Conservation (phyloP, 2,329 filamentous ascomycete genomes). For the Tolypocladium paradoxum region DNA sequence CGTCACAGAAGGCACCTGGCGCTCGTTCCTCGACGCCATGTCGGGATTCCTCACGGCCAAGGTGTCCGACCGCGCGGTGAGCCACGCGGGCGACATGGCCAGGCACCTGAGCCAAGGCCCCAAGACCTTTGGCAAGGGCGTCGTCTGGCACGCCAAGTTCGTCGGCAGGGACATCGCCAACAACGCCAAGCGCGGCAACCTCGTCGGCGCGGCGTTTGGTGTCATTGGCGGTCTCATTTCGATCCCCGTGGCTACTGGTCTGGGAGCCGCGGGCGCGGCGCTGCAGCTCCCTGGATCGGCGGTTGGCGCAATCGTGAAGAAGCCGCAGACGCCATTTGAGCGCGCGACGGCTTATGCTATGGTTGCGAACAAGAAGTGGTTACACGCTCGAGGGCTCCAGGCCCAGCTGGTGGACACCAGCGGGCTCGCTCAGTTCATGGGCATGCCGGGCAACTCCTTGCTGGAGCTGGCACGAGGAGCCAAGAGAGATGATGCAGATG, state of each 20-base stretch:
- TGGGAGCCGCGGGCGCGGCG: conserved; percentile 24
- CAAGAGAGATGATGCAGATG: conserved; percentile 8
- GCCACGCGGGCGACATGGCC: conserved; percentile 30
- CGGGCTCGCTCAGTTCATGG: conserved; percentile 16
- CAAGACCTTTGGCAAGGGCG: conserved; percentile 22
- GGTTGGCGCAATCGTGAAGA: conserved; percentile 20
- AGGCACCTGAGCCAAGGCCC: conserved; percentile 24
- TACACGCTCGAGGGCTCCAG: conserved; percentile 25
- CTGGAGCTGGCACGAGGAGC: conserved; percentile 23
- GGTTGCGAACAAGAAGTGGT: conserved; percentile 33
- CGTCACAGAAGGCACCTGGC: conserved; percentile 23
- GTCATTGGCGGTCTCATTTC: conserved; percentile 26
- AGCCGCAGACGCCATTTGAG: conserved; percentile 29
- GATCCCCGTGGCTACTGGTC: conserved; percentile 26
- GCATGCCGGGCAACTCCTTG: conserved; percentile 24
- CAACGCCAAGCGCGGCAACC: conserved; percentile 27
- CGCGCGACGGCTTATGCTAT: conserved; percentile 29
- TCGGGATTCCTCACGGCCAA: conserved; percentile 35
- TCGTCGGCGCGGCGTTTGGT: conserved; percentile 25
- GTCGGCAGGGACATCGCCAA: conserved; percentile 24
- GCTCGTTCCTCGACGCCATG: conserved; percentile 25
- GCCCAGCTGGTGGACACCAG: conserved; percentile 24
- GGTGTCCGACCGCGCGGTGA: conserved; percentile 30
- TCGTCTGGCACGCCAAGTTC: conserved; percentile 23
- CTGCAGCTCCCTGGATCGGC: conserved; percentile 22